Percentiles rank a stretch among this genome's conserved stretches.
Evolutionary conservation across 2,329 filamentous ascomycete species (phyloP).

Genomic region (Colletotrichum filicis): DNA sequence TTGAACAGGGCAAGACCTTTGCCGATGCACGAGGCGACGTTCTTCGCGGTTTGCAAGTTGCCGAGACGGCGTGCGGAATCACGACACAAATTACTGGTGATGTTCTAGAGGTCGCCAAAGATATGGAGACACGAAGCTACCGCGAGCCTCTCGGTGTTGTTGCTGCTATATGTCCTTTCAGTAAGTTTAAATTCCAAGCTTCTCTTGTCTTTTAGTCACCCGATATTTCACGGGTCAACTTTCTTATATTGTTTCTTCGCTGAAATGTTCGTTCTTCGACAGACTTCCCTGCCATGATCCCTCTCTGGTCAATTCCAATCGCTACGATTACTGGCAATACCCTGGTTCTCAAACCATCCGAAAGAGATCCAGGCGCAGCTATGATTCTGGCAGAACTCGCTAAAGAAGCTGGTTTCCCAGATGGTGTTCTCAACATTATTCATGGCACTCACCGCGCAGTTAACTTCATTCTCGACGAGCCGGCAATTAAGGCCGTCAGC

Average conservation of each 20-base stretch:
- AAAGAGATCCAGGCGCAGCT: slow-evolving; percentile 68
- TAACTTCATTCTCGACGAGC: slow-evolving; percentile 76
- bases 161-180: slow-evolving; percentile 79
- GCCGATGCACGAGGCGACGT: slow-evolving; percentile 78
- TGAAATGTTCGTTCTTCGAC: background rate
- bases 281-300: slow-evolving; percentile 84
- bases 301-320: slow-evolving; percentile 80
- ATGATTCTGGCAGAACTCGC: slow-evolving; percentile 72
- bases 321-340: slow-evolving; percentile 79
- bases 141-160: slow-evolving; percentile 76
- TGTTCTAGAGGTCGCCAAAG: slow-evolving; percentile 78
- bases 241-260: background rate
- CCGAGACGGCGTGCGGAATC: slow-evolving; percentile 78
- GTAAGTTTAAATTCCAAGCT: slow-evolving; percentile 51
- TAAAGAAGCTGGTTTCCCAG: slow-evolving; percentile 69
- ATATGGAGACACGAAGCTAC: slow-evolving; percentile 81
- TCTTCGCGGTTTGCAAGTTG: slow-evolving; percentile 77
- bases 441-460: slow-evolving; percentile 73
- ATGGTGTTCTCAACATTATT: slow-evolving; percentile 74
- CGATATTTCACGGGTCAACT: too few relatives aligned
- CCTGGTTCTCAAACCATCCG: slow-evolving; percentile 40
- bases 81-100: slow-evolving; percentile 78
- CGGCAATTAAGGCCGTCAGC: slow-evolving; percentile 74
- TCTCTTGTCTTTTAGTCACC: too few relatives aligned
- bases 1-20: slow-evolving; percentile 82